Percentiles rank a stretch among this genome's conserved stretches.
Evolutionary conservation across 352 stramenopile species (phyloP).

Genomic region (Phytophthora hibernalis): DNA sequence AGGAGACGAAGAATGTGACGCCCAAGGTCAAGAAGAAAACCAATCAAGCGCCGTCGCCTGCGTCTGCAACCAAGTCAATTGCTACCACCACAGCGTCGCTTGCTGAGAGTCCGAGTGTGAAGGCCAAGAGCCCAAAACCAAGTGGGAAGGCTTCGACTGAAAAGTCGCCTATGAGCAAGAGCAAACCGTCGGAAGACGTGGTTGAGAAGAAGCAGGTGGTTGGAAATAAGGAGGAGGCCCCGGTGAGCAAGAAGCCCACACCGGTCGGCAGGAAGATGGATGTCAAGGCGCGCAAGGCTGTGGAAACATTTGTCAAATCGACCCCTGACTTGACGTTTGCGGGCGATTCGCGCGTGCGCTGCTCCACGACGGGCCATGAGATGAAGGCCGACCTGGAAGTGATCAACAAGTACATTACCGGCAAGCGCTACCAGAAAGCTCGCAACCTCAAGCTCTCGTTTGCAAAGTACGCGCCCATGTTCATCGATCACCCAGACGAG

Average conservation of each 20-base stretch:
- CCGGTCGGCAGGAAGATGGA: conserved; percentile 31
- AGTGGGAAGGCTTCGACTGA: conserved; percentile 13
- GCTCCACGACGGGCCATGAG: conserved; percentile 68
- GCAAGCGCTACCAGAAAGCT: conserved; percentile 68
- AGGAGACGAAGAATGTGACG: conserved; percentile 8
- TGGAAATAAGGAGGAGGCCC: conserved; percentile 6
- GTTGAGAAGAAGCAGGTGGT: conserved; percentile 18
- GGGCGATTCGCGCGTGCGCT: conserved; percentile 59
- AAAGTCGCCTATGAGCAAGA: conserved; percentile 23
- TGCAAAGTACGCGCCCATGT: conserved; percentile 67
- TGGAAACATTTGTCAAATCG: conserved; percentile 55
- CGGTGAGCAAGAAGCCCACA: conserved; percentile 19
- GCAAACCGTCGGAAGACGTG: conserved; percentile 3
- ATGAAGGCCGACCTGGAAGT: conserved; percentile 65
- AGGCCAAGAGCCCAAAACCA: conserved; percentile 15
- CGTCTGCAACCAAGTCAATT: not conserved
- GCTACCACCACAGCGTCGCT: conserved; percentile 10
- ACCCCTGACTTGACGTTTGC: conserved; percentile 52
- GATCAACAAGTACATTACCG: conserved; percentile 59
- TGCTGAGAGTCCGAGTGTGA: conserved; percentile 2
- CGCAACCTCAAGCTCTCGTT: conserved; percentile 56
- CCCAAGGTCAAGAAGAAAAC: conserved; percentile 27
- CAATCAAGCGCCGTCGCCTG: conserved; percentile 17
- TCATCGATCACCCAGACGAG: conserved; percentile 64
- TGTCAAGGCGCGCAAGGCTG: conserved; percentile 28